Evolutionary conservation across 805 yeast genomes (phyloP), one percentile per base, ranked within the genome.

Genomic region (Blastobotrys mokoenaii): DNA sequence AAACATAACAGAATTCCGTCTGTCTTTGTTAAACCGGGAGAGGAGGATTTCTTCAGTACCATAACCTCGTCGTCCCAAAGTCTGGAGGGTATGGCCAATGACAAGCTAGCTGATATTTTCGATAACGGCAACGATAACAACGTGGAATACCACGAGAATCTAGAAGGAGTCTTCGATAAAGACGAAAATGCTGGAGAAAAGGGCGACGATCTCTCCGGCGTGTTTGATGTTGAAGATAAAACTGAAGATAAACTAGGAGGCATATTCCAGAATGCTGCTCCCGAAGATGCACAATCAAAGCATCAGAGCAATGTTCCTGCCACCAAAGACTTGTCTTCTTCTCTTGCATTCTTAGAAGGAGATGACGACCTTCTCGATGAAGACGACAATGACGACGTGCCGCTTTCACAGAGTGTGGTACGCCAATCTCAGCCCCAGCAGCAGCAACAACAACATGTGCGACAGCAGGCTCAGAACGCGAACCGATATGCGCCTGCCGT

Each of bases 301-400:
- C 30, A 32, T 3, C 33, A 30, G 31, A 39, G 38, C 12, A 32
- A 20, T 17, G 31, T 16, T 15, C 14, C 30, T 11, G 33, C 14
- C 3, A 11, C 40, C 11, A 17, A 41, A 31, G 30, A 30, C 38
- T 12, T 22, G 27, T 22, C 17, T 15, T 31, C 48, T 7, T 46
- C 52, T n/a, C 51, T 63, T 25, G 53, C 64, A 3, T 63, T 63
- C 42, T 45, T 63, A 43, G 65, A 55, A 4, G 56, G 49, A 11
- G 67, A 63, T 34, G 66, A 63, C 15, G 67, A 63, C 16, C 36
- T 53, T 9, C 49, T 62, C 8, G 66, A 62, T 14, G 63, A 60
- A 14, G 62, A 59, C 9, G 53, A 47, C 8, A 45, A 27, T 11
- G 50, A 30, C 2, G 27, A 40, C 16, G 40, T 41, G 15, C 42